Evolutionary conservation across 176 grass and related monocot genomes (phyloP).

Genomic region (Olyra latifolia): DNA sequence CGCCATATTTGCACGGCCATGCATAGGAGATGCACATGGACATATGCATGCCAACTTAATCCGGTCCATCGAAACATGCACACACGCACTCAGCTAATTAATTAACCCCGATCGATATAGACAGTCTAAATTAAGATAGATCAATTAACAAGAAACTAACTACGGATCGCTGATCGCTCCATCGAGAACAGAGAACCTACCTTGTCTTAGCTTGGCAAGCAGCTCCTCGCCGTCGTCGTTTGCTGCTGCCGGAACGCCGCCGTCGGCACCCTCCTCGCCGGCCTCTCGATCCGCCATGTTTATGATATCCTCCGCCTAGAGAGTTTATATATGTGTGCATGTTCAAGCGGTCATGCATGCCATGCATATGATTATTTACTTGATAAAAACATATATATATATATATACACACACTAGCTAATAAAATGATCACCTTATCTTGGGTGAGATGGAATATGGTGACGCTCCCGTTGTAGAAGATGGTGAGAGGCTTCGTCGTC

Average conservation of each 20-base stretch:
- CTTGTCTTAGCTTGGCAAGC: conserved; percentile 34
- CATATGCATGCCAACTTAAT: background rate
- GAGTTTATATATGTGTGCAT: background rate
- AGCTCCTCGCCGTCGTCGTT: conserved; percentile 5
- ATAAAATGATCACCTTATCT: conserved; percentile 24
- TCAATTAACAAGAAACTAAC: background rate
- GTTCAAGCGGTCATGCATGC: background rate
- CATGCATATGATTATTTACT: background rate
- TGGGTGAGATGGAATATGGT: conserved; percentile 44
- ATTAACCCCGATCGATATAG: background rate
- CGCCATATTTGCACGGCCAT: background rate
- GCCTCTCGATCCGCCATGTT: conserved; percentile 23
- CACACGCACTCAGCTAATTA: no score
- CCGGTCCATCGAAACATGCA: background rate
- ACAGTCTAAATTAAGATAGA: background rate
- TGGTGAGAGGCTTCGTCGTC: conserved; percentile 35
- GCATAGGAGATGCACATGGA: background rate
- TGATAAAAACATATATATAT: no score
- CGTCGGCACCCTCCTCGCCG: background rate
- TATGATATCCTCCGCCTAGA: conserved; percentile 43
- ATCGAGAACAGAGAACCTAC: background rate
- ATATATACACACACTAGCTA: no score
- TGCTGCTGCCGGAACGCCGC: background rate
- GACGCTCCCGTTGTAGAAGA: conserved; percentile 52
- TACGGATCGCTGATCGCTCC: no score